A percentile compares a stretch with the other conserved stretches of the same genome.
These are phyloP conservation scores for Pseudogymnoascus sp. DNA, from an alignment of 2,329 filamentous ascomycete genomes.

Conservation along the genomic window DNA sequence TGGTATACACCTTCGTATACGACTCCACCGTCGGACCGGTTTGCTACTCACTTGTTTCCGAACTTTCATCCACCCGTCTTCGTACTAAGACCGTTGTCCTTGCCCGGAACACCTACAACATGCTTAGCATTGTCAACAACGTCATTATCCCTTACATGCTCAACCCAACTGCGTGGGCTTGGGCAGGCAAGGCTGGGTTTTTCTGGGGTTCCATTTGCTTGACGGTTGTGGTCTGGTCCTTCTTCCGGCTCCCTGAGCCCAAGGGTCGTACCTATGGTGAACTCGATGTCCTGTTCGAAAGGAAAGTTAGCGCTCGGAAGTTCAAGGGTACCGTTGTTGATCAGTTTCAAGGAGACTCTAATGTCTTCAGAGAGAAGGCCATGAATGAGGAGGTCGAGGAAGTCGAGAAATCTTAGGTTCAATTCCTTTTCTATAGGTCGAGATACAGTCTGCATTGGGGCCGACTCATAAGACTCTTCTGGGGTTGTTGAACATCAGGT, in stretches of 20 bases:
- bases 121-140: conserved; percentile 24
- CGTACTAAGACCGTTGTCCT: conserved; percentile 33
- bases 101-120: conserved; percentile 30
- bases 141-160: conserved; percentile 21
- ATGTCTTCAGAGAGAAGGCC: conserved; percentile 26
- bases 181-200: conserved; percentile 76
- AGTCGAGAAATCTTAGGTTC: conserved; percentile 29
- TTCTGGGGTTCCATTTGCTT: conserved; percentile 82
- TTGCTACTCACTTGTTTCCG: conserved; percentile 34
- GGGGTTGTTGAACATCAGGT: neutral
- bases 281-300: conserved; percentile 74
- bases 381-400: conserved; percentile 23
- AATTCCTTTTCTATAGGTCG: neutral
- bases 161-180: conserved; percentile 60
- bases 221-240: conserved; percentile 71
- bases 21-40: conserved; percentile 36
- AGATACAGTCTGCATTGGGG: neutral
- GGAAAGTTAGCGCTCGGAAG: conserved; percentile 38
- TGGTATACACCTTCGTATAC: conserved; percentile 35
- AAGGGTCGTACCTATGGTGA: conserved; percentile 73
- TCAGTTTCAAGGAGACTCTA: conserved; percentile 40
- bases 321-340: conserved; percentile 51
- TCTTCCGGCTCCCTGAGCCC: conserved; percentile 74
- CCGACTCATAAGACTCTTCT: neutral
- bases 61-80: conserved; percentile 33